A percentile compares a stretch with the other conserved stretches of the same genome.
Evolutionary conservation across 2,329 filamentous ascomycete species (phyloP).

Genomic region (Aspergillus phoenicis): DNA sequence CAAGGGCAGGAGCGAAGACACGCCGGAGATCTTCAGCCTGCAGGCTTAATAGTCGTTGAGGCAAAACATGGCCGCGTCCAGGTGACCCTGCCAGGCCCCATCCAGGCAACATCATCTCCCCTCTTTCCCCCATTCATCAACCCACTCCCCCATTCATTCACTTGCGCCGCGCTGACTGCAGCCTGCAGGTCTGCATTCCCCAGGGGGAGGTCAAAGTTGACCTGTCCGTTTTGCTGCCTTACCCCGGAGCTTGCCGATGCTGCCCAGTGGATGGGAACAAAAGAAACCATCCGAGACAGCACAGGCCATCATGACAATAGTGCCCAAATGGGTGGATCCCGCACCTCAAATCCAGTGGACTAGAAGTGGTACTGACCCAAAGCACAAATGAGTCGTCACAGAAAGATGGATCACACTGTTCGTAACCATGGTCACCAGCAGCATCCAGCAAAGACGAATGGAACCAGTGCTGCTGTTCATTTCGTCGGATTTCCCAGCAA

Average conservation of each 20-base stretch:
- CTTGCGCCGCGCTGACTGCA: slow-evolving; percentile 1
- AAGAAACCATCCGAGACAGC: slow-evolving; percentile 1
- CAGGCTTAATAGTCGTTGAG: slow-evolving; percentile 5
- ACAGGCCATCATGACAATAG: slow-evolving; percentile 4
- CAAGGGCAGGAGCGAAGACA: slow-evolving; percentile 16
- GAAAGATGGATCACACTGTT: not conserved
- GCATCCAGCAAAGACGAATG: not conserved
- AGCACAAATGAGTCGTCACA: not conserved
- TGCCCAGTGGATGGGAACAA: slow-evolving; percentile 14
- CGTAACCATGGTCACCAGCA: not conserved
- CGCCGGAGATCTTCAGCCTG: slow-evolving; percentile 12
- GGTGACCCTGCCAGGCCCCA: slow-evolving; percentile 1
- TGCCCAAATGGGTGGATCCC: not conserved
- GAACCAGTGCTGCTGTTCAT: not conserved
- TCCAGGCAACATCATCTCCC: not conserved
- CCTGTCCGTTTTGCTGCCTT: slow-evolving; percentile 14
- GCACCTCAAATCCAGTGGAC: not conserved
- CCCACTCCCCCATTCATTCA: not conserved
- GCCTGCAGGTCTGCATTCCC: slow-evolving; percentile 1
- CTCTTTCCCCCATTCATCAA: not conserved
- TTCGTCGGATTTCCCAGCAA: not conserved
- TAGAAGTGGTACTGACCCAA: not conserved
- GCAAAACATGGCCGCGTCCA: not conserved
- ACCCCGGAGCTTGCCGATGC: slow-evolving; percentile 16
- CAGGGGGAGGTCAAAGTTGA: not conserved